A percentile compares a stretch with the other conserved stretches of the same genome.
Conservation (phyloP, 352 stramenopile genomes). For the Thraustotheca clavata region DNA sequence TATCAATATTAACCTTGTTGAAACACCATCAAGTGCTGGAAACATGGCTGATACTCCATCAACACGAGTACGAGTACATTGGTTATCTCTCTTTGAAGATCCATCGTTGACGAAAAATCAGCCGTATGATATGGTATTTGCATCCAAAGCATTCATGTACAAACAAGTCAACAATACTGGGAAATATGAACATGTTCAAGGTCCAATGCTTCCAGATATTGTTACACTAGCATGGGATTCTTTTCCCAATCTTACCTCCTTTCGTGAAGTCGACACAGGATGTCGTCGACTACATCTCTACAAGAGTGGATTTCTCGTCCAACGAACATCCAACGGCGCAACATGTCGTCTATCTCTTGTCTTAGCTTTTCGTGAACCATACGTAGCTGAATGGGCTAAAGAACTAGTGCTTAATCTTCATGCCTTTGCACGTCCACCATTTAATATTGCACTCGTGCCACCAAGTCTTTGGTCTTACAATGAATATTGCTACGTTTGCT, state of each 20-base stretch:
- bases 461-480: conserved; percentile 11
- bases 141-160: conserved; percentile 1
- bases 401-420: not conserved
- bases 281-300: not conserved
- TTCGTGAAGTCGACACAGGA: conserved; percentile 1
- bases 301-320: conserved; percentile 10
- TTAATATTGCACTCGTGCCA: not conserved
- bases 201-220: not conserved
- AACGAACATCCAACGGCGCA: not conserved
- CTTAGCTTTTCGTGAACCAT: not conserved
- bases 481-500: conserved; percentile 32
- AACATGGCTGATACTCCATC: not conserved
- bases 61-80: not conserved
- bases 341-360: not conserved
- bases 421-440: not conserved
- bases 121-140: conserved; percentile 17
- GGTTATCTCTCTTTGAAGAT: conserved; percentile 11
- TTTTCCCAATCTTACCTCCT: not conserved
- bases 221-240: conserved; percentile 11
- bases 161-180: not conserved
- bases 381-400: not conserved
- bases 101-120: not conserved
- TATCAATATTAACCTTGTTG: conserved; percentile 7
- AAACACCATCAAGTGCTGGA: not conserved
- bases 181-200: not conserved